Evolutionary conservation across 2,329 filamentous ascomycete species (phyloP).

Genomic region (Berkeleyomyces basicola): DNA sequence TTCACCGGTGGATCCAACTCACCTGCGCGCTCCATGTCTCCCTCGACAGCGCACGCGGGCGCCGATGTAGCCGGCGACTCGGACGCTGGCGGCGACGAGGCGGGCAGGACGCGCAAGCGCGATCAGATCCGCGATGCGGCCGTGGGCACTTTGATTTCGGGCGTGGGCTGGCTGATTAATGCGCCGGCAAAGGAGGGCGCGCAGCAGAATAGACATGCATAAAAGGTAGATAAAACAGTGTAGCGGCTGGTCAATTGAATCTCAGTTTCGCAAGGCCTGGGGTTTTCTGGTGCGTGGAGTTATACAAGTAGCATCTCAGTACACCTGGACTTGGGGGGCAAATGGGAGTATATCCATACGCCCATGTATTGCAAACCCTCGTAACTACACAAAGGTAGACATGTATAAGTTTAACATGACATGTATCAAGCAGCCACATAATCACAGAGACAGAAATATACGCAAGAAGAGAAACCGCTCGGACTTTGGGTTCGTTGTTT

Average conservation of each 20-base stretch:
- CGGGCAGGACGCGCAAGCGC: conserved; percentile 37
- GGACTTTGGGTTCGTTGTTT: no score
- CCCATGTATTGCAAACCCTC: no score
- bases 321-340: no score
- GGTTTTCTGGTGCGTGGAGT: no score
- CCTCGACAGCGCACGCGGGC: conserved; percentile 18
- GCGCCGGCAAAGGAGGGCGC: conserved; percentile 7
- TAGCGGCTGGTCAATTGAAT: neutral
- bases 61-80: conserved; percentile 12
- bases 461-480: no score
- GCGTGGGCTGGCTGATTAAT: conserved; percentile 47
- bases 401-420: no score
- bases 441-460: no score
- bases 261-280: no score
- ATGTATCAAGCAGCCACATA: no score
- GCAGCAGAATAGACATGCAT: neutral
- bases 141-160: conserved; percentile 48
- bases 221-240: neutral
- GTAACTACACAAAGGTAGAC: no score
- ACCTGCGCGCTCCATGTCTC: conserved; percentile 19
- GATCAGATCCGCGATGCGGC: conserved; percentile 54
- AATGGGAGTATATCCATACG: no score
- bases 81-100: conserved; percentile 15
- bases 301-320: no score
- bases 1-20: conserved; percentile 18